phyloP scores from a whole-genome alignment of 2,329 filamentous ascomycete genomes.

The Triangularia setosa region DNA sequence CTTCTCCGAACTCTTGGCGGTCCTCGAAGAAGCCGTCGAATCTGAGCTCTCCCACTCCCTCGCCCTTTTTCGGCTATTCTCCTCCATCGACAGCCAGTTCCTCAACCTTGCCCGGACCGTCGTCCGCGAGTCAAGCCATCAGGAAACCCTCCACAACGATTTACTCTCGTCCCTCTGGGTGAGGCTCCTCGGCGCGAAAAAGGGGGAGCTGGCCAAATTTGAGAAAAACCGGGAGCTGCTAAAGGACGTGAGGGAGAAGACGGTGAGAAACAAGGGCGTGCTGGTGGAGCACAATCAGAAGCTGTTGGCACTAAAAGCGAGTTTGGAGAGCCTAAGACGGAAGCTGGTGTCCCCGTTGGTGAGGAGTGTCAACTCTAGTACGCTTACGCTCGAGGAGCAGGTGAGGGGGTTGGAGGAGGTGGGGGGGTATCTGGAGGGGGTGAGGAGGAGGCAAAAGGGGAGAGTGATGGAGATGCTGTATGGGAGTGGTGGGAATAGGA shows the following conservation, averaged over 20 bases:
- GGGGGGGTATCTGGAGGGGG: conserved; percentile 69
- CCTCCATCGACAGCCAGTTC: conserved; percentile 86
- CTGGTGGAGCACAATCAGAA: conserved; percentile 83
- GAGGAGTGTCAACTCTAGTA: conserved; percentile 62
- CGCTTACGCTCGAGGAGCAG: conserved; percentile 77
- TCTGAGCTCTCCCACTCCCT: conserved; percentile 78
- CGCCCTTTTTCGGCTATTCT: conserved; percentile 82
- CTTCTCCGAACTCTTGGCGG: conserved; percentile 80
- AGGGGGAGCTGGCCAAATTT: conserved; percentile 76
- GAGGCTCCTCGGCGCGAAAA: conserved; percentile 72
- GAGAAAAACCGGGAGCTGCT: conserved; percentile 84
- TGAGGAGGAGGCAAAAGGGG: conserved; percentile 75
- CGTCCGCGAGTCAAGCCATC: conserved; percentile 74
- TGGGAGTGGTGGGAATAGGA: conserved; percentile 37
- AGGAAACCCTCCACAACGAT: conserved; percentile 77
- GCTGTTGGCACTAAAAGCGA: conserved; percentile 78
- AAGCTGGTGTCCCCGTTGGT: conserved; percentile 85
- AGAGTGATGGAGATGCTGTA: conserved; percentile 80
- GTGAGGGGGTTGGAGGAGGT: conserved; percentile 78
- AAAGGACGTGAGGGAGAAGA: conserved; percentile 73
- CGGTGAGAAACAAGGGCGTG: conserved; percentile 80
- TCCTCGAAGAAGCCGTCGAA: conserved; percentile 85
- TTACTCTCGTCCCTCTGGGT: conserved; percentile 83
- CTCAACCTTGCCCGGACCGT: conserved; percentile 82
- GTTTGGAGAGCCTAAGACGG: conserved; percentile 76